Base-by-base conservation (phyloP, 805 yeast genomes). In the Schizosaccharomyces cryophilus region DNA sequence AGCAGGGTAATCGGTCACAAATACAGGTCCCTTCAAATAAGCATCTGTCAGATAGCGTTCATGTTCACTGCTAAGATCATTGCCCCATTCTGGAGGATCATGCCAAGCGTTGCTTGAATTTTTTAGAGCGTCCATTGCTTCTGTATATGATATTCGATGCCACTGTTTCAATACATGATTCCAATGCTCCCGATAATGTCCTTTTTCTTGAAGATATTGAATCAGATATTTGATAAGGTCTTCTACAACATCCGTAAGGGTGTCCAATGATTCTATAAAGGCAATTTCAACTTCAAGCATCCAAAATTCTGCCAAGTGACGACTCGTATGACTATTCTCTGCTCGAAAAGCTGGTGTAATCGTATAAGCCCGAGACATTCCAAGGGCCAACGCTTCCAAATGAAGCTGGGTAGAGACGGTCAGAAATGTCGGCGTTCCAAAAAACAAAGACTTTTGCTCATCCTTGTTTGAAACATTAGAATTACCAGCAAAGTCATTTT, bases 281-380 rank as follows among this genome's bases (percentile, higher is more conserved):
- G 87, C 81, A 24, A 87, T 71, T 69, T 93, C 99, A 0, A 88
- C 94, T 70, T 93, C 99, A 2, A 93, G 72, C 96, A 93, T 89
- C 96, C 96, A 93, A 70, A 93, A 93, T 70, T 93, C 99, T 63
- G 90, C 79, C 62, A 93, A 72, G 70, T 93, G 99, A 60, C 98
- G 77, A 66, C 82, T 85, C 0, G 99, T 93, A 68, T 87, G 89
- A 62, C 95, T 84, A 60, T 78, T 78, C 68, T 93, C 99, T 0
- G 98, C 97, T 64, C 99, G 75, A 69, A 93, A 93, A 62, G 95
- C 87, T 1, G 98, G 98, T 0, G 88, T 76, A 29, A 90, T 68
- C 0, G 95, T 81, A 93, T 95, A 93, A 0, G 85, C 96, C 59
- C 94, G 73, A 58, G 81, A 78, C 38, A 89, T 69, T 0, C 95